Evolutionary conservation across 2,329 filamentous ascomycete genomes (phyloP).

Genomic region (Tolypocladium tropicale): DNA sequence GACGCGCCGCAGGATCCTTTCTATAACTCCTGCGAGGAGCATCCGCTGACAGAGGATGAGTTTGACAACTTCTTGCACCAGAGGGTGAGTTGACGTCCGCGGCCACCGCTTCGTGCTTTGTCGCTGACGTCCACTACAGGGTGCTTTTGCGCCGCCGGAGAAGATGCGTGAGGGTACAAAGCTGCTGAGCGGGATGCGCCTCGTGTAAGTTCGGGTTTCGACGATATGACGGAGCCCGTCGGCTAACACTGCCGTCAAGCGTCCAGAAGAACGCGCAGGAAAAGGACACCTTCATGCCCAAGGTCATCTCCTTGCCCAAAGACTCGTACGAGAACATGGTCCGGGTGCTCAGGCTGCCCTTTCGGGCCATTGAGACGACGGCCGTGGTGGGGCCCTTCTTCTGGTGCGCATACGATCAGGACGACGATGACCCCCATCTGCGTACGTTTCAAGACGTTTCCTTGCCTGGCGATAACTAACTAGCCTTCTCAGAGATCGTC

Average conservation of each 20-base stretch:
- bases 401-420: conserved; percentile 47
- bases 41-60: conserved; percentile 40
- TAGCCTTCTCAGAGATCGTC: conserved; percentile 37
- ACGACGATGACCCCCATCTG: conserved; percentile 45
- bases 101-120: not conserved
- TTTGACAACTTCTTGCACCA: conserved; percentile 47
- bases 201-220: conserved; percentile 34
- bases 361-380: conserved; percentile 46
- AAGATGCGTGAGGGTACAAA: conserved; percentile 30
- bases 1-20: conserved; percentile 31
- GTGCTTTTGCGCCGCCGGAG: conserved; percentile 38
- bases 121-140: conserved; percentile 22
- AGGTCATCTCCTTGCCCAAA: conserved; percentile 42
- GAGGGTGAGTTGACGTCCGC: conserved; percentile 26
- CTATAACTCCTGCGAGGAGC: conserved; percentile 40
- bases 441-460: conserved; percentile 27
- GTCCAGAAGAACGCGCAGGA: conserved; percentile 46
- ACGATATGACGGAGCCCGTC: not conserved
- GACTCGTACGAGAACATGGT: conserved; percentile 46
- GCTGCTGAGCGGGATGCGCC: conserved; percentile 39
- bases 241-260: conserved; percentile 19
- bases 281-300: conserved; percentile 46
- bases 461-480: not conserved
- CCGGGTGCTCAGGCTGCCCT: conserved; percentile 40
- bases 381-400: conserved; percentile 54